Conservation (phyloP, 75 land plant species). For the Cryptomeria japonica region DNA sequence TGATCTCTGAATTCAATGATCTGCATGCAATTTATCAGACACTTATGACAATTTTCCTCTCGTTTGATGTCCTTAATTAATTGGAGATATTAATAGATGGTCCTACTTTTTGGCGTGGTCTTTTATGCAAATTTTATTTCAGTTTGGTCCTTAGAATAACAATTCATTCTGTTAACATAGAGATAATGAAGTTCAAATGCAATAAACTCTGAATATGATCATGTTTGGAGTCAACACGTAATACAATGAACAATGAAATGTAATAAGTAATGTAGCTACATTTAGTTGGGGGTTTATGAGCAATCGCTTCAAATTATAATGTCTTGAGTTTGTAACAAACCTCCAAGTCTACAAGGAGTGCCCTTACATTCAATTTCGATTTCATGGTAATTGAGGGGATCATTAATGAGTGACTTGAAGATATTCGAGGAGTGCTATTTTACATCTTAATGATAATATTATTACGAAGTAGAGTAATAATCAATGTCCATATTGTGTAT, state of each 20-base stretch:
- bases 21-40: neutral
- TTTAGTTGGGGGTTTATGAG: neutral
- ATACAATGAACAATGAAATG: neutral
- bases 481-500: neutral
- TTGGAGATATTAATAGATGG: neutral
- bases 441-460: neutral
- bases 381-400: neutral
- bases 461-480: neutral
- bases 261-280: neutral
- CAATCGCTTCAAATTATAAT: too few relatives aligned
- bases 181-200: neutral
- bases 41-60: neutral
- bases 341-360: neutral
- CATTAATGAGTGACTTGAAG: neutral
- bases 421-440: neutral
- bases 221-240: neutral
- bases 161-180: neutral
- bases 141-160: neutral
- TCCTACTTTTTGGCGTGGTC: neutral
- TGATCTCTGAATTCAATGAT: constrained; percentile 1
- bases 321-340: neutral
- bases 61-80: neutral
- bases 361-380: neutral
- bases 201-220: neutral
- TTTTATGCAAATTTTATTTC: neutral